phyloP scores from a whole-genome alignment of 1,284 basidiomycete genomes.

The Gymnopus androsaceus region DNA sequence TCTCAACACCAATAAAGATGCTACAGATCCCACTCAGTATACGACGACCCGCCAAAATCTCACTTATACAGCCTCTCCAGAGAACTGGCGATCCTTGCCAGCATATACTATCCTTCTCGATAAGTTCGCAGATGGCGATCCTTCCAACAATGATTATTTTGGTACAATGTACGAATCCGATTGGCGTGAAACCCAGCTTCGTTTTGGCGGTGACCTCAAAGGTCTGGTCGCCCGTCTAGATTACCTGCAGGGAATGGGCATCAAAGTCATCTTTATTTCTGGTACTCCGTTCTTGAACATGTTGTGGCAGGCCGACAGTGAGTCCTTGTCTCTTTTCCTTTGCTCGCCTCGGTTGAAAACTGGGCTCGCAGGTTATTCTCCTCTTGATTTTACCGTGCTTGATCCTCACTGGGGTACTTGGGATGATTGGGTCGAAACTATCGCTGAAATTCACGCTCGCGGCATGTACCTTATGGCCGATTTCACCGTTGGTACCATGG shows the following conservation, averaged over 20 bases:
- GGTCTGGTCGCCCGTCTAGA: conserved; percentile 78
- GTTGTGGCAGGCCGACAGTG: conserved; percentile 94
- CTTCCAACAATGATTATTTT: conserved; percentile 88
- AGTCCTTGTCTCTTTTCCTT: conserved; percentile 29
- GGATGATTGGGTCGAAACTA: conserved; percentile 72
- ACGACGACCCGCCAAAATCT: conserved; percentile 58
- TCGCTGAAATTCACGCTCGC: conserved; percentile 75
- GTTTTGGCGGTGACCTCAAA: conserved; percentile 83
- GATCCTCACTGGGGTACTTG: conserved; percentile 91
- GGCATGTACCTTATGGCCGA: conserved; percentile 92
- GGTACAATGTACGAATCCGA: conserved; percentile 79
- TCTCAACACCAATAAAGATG: conserved; percentile 81
- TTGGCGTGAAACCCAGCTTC: conserved; percentile 83
- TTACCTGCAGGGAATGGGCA: conserved; percentile 87
- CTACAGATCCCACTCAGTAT: conserved; percentile 72
- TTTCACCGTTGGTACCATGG: conserved; percentile 91
- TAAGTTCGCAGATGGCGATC: conserved; percentile 92
- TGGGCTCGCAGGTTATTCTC: conserved; percentile 74
- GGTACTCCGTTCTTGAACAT: conserved; percentile 92
- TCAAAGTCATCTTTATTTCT: conserved; percentile 82
- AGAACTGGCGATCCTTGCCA: conserved; percentile 86
- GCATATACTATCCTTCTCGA: conserved; percentile 86
- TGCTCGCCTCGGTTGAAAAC: conserved; percentile 9
- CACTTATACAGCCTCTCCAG: conserved; percentile 76
- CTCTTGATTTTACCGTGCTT: conserved; percentile 84